phyloP scores from a whole-genome alignment of 2,329 filamentous ascomycete species.

The Pseudogymnoascus sp. region DNA sequence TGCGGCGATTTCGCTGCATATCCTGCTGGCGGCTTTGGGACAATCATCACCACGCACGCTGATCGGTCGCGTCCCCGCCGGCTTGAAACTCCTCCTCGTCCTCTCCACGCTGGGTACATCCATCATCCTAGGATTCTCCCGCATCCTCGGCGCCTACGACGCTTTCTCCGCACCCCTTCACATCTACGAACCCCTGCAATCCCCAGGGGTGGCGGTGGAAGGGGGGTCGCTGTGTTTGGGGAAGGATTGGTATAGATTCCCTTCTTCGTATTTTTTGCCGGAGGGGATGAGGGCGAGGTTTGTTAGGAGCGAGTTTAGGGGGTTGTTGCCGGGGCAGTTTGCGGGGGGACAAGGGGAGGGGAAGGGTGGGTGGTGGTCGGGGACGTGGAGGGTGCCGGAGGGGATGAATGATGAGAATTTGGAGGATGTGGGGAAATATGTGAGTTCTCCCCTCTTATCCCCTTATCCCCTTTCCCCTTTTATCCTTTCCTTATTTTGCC shows the following conservation, averaged over 20 bases:
- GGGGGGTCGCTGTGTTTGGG: conserved; percentile 77
- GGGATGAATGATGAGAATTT: conserved; percentile 91
- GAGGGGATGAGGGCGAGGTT: conserved; percentile 80
- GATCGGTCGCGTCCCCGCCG: conserved; percentile 62
- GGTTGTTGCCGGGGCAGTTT: conserved; percentile 86
- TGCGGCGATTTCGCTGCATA: conserved; percentile 75
- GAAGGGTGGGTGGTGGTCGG: conserved; percentile 50
- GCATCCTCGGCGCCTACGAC: conserved; percentile 67
- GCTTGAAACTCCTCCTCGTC: conserved; percentile 62
- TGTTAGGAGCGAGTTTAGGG: conserved; percentile 80
- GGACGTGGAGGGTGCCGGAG: conserved; percentile 71
- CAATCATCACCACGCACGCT: conserved; percentile 59
- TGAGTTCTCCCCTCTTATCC: conserved; percentile 31
- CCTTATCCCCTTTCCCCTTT: not conserved
- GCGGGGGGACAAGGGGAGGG: conserved; percentile 43
- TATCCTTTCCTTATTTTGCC: not conserved
- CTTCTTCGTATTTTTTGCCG: conserved; percentile 85
- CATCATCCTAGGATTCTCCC: conserved; percentile 57
- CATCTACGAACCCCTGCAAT: conserved; percentile 59
- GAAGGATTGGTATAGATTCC: conserved; percentile 98
- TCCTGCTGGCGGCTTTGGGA: conserved; percentile 67
- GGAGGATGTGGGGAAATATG: conserved; percentile 83
- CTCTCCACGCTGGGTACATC: conserved; percentile 54
- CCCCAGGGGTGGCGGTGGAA: conserved; percentile 39
- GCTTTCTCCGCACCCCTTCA: conserved; percentile 76